Evolutionary conservation across 2,329 filamentous ascomycete species (phyloP).

Genomic region (Bertia moriformis): DNA sequence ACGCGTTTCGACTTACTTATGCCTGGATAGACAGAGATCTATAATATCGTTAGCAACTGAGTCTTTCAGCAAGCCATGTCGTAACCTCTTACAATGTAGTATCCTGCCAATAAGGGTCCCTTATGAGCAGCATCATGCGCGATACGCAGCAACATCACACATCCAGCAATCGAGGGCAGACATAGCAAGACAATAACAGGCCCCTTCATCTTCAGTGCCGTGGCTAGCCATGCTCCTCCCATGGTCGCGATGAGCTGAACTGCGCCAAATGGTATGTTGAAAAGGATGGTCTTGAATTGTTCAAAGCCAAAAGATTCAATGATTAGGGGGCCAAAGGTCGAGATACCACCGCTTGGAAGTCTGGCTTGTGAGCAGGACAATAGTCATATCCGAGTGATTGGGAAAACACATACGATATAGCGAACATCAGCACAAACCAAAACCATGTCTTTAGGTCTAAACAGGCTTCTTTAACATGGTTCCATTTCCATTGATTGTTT

Average conservation of each 20-base stretch:
- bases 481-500: conserved; percentile 22
- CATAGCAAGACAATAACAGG: conserved; percentile 36
- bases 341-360: conserved; percentile 41
- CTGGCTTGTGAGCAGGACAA: conserved; percentile 13
- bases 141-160: conserved; percentile 34
- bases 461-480: conserved; percentile 21
- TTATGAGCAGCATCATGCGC: conserved; percentile 27
- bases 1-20: conserved; percentile 21
- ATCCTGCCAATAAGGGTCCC: conserved; percentile 36
- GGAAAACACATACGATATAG: conserved; percentile 38
- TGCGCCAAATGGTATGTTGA: conserved; percentile 45
- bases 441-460: conserved; percentile 25
- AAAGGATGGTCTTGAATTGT: conserved; percentile 37
- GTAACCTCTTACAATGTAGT: conserved; percentile 25
- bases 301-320: conserved; percentile 41
- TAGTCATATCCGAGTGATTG: conserved; percentile 12
- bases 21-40: conserved; percentile 42
- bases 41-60: conserved; percentile 7
- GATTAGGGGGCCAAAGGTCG: conserved; percentile 42
- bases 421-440: conserved; percentile 28
- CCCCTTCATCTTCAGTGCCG: conserved; percentile 36
- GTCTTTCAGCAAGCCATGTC: conserved; percentile 11
- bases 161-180: conserved; percentile 39
- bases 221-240: conserved; percentile 38
- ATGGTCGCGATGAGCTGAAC: conserved; percentile 46